Base-by-base conservation (phyloP, 2,329 filamentous ascomycete genomes). In the Paracoccidioides lutzii region DNA sequence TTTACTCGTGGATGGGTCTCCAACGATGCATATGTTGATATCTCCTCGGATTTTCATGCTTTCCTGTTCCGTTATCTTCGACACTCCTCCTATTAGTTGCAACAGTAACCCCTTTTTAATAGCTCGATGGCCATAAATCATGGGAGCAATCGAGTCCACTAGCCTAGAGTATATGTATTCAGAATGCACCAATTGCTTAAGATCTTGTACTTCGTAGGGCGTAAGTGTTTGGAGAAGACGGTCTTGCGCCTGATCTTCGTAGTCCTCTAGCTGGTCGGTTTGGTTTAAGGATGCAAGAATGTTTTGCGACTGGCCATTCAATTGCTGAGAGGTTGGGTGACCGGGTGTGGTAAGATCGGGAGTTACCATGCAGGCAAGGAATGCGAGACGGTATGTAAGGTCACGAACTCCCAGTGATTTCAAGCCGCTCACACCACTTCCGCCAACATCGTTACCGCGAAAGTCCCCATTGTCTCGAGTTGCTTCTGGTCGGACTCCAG, bases 11-110 rank as follows among this genome's bases (percentile, higher is more conserved):
- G 88, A 95, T 0, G 93, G 93, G 67, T 98, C 93, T 58, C 93
- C 93, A 57, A 98, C 93, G 63, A 98, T 88, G 72, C 93, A 98
- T 59, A 98, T 95, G 74, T 98, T 98, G 76, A 98, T 90, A 67
- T 98, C 93, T 62, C 93, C 93, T 79, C 93, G 84, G 45, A 98
- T 79, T 60, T 90, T 83, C 89, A 98, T 95, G 59, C 89, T 91
- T 73, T 98, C 93, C 52, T 68, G 63, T 0, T 89, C 81, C 0
- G 93, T 98, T 28, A 81, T 81, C 71, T 98, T 98, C 72, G 84
- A 83, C 2, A 98, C 88, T 76, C 93, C 93, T n/a, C 90, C 88
- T 81, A 98, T 89, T 49, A 98, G 78, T 71, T 98, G 93, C 44
- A 98, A 78, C 6, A 98, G 80, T 30, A 98, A 77, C 35, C 93